Base-by-base conservation (phyloP, 1,139 yeast genomes). In the Saccharomyces pastorianus region DNA sequence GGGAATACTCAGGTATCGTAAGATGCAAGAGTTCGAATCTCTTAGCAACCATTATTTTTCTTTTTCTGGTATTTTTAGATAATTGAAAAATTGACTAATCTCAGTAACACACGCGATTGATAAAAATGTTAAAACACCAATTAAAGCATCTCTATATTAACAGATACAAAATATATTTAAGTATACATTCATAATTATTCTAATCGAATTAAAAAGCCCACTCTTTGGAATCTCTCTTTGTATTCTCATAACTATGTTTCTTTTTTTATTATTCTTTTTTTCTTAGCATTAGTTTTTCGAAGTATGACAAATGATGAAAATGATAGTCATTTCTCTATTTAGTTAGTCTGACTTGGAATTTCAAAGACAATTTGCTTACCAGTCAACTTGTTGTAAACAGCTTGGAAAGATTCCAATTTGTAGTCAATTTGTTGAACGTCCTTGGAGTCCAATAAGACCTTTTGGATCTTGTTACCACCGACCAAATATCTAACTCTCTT, bases 291-390 rank as follows among this genome's bases (percentile, higher is more conserved):
- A 38, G n/a, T 38, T 38, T 38, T 38, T 11, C 13, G 6, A 38
- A 20, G 25, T 38, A 38, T 38, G 44, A 38, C 44, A 38, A 17
- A 38, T 38, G 44, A 38, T 17, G 23, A 38, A 38, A 38, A 9
- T 38, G 49, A 55, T 58, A 38, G 44, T 38, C 44, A 38, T 38
- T 13, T 38, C 25, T 8, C 13, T 17, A 71, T 69, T 79, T 81
- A 83, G 76, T 77, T 78, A 73, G 81, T 81, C 72, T 83, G 85
- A 68, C 81, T 85, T 74, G 96, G 96, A 79, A 91, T 88, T 85
- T 91, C 97, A 75, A 93, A 93, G 73, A 89, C 95, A 81, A 93
- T 97, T 81, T 90, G 96, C 85, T 93, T 93, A 81, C 99, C 99
- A 73, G 99, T 93, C 79, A 93, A 89, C 84, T 91, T 91, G 81